These are phyloP conservation scores for Jacaranda mimosifolia DNA, from an alignment of 257 asterid genomes.

Conservation along the genomic window DNA sequence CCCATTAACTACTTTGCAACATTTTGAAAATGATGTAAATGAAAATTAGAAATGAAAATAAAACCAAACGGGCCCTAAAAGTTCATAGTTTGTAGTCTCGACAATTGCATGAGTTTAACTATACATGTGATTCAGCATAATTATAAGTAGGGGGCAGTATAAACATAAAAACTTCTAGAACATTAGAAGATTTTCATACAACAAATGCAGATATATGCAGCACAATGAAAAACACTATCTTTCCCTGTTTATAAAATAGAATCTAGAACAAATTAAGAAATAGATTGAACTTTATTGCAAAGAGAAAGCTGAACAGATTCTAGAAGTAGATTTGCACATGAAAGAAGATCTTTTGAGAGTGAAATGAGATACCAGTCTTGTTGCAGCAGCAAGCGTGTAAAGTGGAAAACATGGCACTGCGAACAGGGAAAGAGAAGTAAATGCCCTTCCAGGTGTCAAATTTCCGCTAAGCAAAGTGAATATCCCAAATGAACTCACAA, in stretches of 20 bases:
- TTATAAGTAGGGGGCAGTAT: not conserved
- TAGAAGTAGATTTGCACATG: not conserved
- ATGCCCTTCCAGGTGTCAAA: slow-evolving; percentile 96
- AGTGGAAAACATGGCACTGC: slow-evolving; percentile 92
- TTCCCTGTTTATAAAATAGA: too few relatives aligned
- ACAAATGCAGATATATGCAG: too few relatives aligned
- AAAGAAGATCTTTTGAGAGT: not conserved
- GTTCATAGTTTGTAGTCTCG: not conserved
- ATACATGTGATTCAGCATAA: slow-evolving; percentile 15
- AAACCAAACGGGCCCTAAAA: too few relatives aligned
- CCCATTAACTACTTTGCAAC: too few relatives aligned
- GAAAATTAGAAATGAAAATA: too few relatives aligned
- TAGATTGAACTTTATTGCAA: too few relatives aligned
- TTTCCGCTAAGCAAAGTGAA: slow-evolving; percentile 91
- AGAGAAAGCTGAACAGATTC: too few relatives aligned
- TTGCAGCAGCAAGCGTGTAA: slow-evolving; percentile 90
- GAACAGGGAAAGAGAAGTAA: slow-evolving; percentile 89
- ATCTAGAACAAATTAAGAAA: too few relatives aligned
- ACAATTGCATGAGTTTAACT: slow-evolving; percentile 13
- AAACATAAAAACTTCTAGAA: not conserved
- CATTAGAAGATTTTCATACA: not conserved
- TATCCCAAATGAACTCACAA: slow-evolving; percentile 81
- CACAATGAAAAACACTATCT: too few relatives aligned
- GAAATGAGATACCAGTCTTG: slow-evolving; percentile 69
- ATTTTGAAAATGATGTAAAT: too few relatives aligned